Conservation (phyloP, 176 grass and related monocot genomes). For the Thalia dealbata region DNA sequence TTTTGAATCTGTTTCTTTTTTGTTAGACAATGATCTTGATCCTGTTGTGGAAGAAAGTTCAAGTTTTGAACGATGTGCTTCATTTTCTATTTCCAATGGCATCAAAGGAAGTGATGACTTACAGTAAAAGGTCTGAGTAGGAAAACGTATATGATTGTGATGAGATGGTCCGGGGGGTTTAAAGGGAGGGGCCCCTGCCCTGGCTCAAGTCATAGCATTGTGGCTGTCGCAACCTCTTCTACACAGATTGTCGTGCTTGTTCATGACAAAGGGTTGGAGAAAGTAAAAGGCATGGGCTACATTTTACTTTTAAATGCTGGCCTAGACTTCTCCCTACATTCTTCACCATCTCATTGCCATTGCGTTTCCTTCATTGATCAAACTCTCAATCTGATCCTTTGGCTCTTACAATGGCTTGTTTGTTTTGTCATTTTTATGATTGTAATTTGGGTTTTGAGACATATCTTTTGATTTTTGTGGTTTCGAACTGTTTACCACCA, state of each 20-base stretch:
- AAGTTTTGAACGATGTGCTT: background rate
- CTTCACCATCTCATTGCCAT: constrained; percentile 1
- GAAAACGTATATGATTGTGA: background rate
- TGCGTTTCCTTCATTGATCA: background rate
- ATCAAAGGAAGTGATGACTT: background rate
- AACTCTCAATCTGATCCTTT: background rate
- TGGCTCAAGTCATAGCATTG: constrained; percentile 8
- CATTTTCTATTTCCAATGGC: background rate
- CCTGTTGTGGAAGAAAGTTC: background rate
- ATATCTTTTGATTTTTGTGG: no score
- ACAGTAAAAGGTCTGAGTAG: background rate
- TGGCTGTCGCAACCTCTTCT: constrained; percentile 14
- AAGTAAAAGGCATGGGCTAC: background rate
- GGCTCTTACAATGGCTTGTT: background rate
- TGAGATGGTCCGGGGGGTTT: background rate
- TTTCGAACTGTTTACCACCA: no score
- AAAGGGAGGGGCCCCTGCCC: background rate
- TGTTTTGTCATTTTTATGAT: no score
- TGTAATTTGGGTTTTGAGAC: no score
- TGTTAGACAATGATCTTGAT: background rate
- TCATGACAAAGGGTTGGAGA: background rate
- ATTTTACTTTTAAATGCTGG: constrained; percentile 6
- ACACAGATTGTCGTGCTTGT: background rate
- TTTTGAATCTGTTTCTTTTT: background rate
- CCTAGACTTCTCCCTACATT: background rate